phyloP scores from a whole-genome alignment of 2,329 filamentous ascomycete species.

The Herpotrichia juniperi region DNA sequence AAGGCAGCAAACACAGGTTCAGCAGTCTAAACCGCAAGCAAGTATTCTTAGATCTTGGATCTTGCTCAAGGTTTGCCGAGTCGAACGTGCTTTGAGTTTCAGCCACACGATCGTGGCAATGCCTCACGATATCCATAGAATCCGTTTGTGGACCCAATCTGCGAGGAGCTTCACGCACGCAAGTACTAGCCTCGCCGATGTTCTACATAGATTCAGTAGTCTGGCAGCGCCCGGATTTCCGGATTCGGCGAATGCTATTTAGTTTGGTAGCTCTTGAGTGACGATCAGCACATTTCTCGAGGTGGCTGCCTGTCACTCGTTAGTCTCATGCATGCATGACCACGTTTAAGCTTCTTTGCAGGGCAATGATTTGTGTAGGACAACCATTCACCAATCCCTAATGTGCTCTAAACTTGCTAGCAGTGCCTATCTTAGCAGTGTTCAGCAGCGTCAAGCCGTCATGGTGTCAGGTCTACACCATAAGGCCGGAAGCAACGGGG shows the following conservation, averaged over 20 bases:
- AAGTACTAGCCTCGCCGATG: neutral
- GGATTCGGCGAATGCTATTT: neutral
- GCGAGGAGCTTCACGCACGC: no score
- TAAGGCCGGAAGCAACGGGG: constrained; percentile 6
- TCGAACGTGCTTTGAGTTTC: constrained; percentile 8
- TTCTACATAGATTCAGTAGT: constrained; percentile 17
- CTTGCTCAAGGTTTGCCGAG: neutral
- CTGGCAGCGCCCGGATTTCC: constrained; percentile 8
- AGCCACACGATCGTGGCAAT: neutral
- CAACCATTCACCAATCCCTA: constrained; percentile 20
- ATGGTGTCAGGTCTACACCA: constrained; percentile 11
- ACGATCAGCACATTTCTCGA: constrained; percentile 12
- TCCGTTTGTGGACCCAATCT: neutral
- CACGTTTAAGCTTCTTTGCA: constrained; percentile 13
- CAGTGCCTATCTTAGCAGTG: neutral
- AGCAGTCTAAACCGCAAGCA: neutral
- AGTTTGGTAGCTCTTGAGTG: neutral
- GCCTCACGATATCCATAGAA: no score
- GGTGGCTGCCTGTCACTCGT: constrained; percentile 20
- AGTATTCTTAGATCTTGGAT: neutral
- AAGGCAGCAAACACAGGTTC: neutral
- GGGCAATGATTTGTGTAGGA: constrained; percentile 15
- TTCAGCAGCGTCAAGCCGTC: constrained; percentile 14
- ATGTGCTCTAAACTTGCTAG: constrained; percentile 10
- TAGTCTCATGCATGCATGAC: constrained; percentile 16